Evolutionary conservation across 257 asterid genomes (phyloP).

Genomic region (Cinchona pubescens): DNA sequence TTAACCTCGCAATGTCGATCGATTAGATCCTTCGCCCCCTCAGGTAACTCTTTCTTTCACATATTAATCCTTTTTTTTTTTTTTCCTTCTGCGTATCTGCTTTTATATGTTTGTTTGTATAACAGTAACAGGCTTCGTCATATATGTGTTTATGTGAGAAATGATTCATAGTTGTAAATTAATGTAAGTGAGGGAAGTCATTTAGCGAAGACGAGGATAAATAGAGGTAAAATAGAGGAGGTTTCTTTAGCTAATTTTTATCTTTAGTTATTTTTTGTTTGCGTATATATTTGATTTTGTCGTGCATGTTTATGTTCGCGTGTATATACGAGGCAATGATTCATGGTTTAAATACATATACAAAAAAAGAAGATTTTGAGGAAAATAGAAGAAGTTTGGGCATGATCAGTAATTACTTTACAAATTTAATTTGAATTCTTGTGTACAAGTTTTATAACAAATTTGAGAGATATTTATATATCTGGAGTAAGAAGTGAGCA

Average conservation of each 20-base stretch:
- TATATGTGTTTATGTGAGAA: background rate
- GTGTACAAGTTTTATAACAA: background rate
- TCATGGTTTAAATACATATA: background rate
- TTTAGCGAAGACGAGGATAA: background rate
- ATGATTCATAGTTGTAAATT: background rate
- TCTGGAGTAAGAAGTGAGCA: background rate
- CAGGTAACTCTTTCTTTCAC: slow-evolving; percentile 38
- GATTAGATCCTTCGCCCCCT: slow-evolving; percentile 39
- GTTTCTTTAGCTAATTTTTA: background rate
- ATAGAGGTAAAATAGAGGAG: background rate
- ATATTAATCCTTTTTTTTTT: background rate
- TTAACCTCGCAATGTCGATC: slow-evolving; percentile 48
- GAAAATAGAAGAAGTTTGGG: background rate
- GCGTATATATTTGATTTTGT: background rate
- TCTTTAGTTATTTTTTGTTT: background rate
- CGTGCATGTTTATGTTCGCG: background rate
- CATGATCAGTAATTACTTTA: background rate
- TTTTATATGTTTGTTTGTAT: background rate
- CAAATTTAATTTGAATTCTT: background rate
- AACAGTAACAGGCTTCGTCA: background rate
- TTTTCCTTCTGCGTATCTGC: background rate
- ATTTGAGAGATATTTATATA: background rate
- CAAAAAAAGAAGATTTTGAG: background rate
- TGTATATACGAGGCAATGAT: background rate
- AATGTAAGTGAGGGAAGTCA: background rate